Percentiles rank a stretch among this genome's conserved stretches.
These are phyloP conservation scores for Hansfordia pulvinata DNA, from an alignment of 2,329 filamentous ascomycete genomes.

Conservation along the genomic window DNA sequence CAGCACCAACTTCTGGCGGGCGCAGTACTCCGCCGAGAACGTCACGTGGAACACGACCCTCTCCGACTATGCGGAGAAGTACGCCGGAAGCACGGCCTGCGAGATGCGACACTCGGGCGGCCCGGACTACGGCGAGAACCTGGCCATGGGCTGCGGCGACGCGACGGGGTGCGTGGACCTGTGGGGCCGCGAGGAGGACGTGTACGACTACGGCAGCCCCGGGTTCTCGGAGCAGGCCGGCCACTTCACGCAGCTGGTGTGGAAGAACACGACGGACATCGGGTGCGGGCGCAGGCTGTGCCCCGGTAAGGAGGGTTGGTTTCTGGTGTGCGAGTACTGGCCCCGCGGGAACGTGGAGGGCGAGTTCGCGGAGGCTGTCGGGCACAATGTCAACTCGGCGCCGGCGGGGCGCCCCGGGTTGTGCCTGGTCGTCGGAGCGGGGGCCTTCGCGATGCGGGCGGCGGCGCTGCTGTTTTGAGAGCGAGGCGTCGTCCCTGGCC, in stretches of 20 bases:
- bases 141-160: slow-evolving; percentile 53
- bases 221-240: slow-evolving; percentile 48
- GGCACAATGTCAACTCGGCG: slow-evolving; percentile 13
- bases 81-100: slow-evolving; percentile 25
- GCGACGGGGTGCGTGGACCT: slow-evolving; percentile 43
- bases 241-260: slow-evolving; percentile 63
- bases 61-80: slow-evolving; percentile 35
- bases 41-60: slow-evolving; percentile 55
- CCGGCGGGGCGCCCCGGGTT: too few relatives aligned
- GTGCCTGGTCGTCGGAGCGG: slow-evolving; percentile 1
- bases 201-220: slow-evolving; percentile 44
- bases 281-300: slow-evolving; percentile 38
- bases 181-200: slow-evolving; percentile 48
- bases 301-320: slow-evolving; percentile 36
- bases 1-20: slow-evolving; percentile 53
- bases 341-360: slow-evolving; percentile 51
- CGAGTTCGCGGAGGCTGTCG: slow-evolving; percentile 32
- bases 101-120: slow-evolving; percentile 43
- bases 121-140: slow-evolving; percentile 62
- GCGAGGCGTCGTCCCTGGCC: too few relatives aligned
- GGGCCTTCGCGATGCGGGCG: slow-evolving; percentile 1
- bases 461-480: too few relatives aligned
- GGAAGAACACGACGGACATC: slow-evolving; percentile 46
- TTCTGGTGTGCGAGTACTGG: slow-evolving; percentile 58
- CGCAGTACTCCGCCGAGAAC: slow-evolving; percentile 42